phyloP scores from a whole-genome alignment of 2,329 filamentous ascomycete genomes.

The Hymenoscyphus linearis region DNA sequence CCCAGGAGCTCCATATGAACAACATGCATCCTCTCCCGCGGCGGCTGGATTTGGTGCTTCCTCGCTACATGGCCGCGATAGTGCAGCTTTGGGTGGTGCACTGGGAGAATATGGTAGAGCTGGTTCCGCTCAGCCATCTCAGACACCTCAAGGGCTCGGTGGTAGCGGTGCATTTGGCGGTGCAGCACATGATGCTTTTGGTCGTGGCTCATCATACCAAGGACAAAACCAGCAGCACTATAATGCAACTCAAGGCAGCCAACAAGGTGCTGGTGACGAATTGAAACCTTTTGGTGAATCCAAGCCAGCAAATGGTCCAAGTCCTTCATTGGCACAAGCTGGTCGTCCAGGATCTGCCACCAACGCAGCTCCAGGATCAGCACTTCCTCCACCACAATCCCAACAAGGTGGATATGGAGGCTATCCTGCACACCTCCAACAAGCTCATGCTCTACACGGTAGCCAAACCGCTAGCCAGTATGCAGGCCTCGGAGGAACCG shows the following conservation, averaged over 20 bases:
- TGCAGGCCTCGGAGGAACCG: constrained; percentile 42
- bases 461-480: constrained; percentile 33
- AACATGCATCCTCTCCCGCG: constrained; percentile 31
- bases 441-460: constrained; percentile 32
- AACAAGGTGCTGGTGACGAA: constrained; percentile 31
- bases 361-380: constrained; percentile 31
- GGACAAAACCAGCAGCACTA: constrained; percentile 32
- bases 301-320: constrained; percentile 32
- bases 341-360: constrained; percentile 34
- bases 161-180: constrained; percentile 30
- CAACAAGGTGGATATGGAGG: constrained; percentile 33
- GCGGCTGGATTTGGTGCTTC: constrained; percentile 30
- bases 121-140: constrained; percentile 31
- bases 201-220: constrained; percentile 31
- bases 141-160: constrained; percentile 30
- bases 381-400: constrained; percentile 31
- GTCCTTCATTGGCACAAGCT: constrained; percentile 33
- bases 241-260: constrained; percentile 28
- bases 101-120: constrained; percentile 33
- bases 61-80: constrained; percentile 33
- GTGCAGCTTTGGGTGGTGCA: constrained; percentile 26
- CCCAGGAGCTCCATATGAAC: constrained; percentile 32
- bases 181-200: constrained; percentile 31
- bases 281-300: constrained; percentile 34
- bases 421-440: constrained; percentile 33